phyloP scores from a whole-genome alignment of 176 grass and related monocot species.

The Phragmites australis region DNA sequence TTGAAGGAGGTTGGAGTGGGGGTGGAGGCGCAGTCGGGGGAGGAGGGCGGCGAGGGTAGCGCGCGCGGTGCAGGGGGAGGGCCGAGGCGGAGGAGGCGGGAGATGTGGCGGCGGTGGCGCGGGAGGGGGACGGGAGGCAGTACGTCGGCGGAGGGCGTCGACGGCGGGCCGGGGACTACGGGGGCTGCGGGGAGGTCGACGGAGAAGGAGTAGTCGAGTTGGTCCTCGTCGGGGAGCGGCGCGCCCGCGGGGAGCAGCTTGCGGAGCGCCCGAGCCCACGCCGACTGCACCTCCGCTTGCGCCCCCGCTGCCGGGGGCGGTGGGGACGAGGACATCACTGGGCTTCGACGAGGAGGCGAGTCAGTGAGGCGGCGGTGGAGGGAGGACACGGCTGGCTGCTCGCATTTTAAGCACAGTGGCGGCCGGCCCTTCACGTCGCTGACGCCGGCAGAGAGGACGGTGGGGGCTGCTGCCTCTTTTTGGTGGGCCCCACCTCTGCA shows the following conservation, averaged over 20 bases:
- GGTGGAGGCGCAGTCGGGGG: conserved; percentile 43
- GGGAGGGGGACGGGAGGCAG: neutral
- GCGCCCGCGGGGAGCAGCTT: conserved; percentile 56
- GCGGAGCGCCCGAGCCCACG: conserved; percentile 34
- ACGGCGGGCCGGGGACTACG: neutral
- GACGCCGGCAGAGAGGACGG: too few species aligned
- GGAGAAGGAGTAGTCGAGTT: conserved; percentile 56
- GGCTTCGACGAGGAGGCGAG: neutral
- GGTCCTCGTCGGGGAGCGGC: conserved; percentile 52
- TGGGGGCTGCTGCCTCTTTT: too few species aligned
- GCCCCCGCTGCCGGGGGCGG: neutral
- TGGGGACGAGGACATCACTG: neutral
- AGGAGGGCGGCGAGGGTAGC: conserved; percentile 22
- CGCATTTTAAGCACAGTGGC: too few species aligned
- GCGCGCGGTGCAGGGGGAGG: neutral
- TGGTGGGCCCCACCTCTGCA: too few species aligned
- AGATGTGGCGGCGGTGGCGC: conserved; percentile 29
- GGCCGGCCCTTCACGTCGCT: too few species aligned
- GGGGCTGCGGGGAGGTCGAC: conserved; percentile 48
- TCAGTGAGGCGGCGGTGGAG: neutral
- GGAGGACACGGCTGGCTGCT: too few species aligned
- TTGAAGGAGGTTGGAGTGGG: neutral
- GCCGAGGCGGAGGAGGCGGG: conserved; percentile 3
- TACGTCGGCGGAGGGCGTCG: neutral
- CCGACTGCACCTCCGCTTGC: neutral